These are phyloP conservation scores for Drechslerella dactyloides DNA, from an alignment of 2,329 filamentous ascomycete genomes.

Conservation along the genomic window DNA sequence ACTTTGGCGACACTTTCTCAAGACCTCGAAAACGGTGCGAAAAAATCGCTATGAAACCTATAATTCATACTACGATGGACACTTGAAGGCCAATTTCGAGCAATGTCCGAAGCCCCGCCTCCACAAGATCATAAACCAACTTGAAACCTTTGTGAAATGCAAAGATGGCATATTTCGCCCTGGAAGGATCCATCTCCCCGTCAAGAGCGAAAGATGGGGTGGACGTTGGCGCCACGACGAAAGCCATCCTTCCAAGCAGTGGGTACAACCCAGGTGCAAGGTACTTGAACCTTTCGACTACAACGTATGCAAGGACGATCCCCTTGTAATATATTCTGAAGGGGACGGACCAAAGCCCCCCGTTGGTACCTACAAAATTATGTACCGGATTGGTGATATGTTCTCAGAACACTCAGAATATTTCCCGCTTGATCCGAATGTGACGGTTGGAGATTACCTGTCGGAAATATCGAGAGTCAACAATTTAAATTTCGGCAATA, in stretches of 20 bases:
- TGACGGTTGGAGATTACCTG: constrained; percentile 32
- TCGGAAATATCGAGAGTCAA: neutral
- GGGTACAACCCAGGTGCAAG: constrained; percentile 17
- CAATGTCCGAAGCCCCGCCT: constrained; percentile 15
- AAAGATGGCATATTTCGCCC: constrained; percentile 15
- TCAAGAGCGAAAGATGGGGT: constrained; percentile 17
- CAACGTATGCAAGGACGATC: constrained; percentile 30
- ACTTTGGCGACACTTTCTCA: constrained; percentile 32
- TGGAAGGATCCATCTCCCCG: constrained; percentile 11
- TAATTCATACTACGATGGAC: constrained; percentile 20
- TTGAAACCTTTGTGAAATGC: constrained; percentile 18
- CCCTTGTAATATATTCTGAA: constrained; percentile 12
- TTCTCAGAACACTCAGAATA: neutral
- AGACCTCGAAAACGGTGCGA: neutral
- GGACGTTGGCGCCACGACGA: constrained; percentile 5
- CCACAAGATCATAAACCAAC: constrained; percentile 17
- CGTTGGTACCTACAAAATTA: neutral
- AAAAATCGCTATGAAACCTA: constrained; percentile 32
- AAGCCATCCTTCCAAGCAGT: neutral
- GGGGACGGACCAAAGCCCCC: constrained; percentile 6
- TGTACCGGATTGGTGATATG: neutral
- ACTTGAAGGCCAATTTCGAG: neutral
- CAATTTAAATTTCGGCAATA: constrained; percentile 2
- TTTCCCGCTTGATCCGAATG: constrained; percentile 2
- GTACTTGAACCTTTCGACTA: constrained; percentile 25